Evolutionary conservation across 768 basidiomycete species (phyloP).

Genomic region (Exidia glandulosa): DNA sequence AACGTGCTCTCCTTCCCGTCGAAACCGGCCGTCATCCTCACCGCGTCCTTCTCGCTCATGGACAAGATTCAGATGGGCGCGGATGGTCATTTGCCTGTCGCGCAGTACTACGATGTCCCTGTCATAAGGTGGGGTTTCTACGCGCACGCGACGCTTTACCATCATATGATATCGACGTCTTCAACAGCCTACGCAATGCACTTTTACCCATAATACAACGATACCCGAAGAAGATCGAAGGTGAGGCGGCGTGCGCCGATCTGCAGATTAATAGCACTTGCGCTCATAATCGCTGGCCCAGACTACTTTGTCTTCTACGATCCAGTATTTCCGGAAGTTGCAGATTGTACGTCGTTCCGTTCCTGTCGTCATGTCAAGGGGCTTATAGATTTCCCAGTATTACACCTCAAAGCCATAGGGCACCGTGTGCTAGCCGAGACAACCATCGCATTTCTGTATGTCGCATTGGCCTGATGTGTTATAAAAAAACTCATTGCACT

Average conservation of each 20-base stretch:
- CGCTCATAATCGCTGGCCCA: background rate
- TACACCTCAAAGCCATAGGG: background rate
- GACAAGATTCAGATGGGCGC: slow-evolving; percentile 1
- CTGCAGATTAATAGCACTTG: background rate
- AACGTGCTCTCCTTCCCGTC: background rate
- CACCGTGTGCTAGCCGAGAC: slow-evolving; percentile 1
- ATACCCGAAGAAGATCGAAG: background rate
- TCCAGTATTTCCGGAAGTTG: background rate
- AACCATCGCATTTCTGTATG: slow-evolving; percentile 1
- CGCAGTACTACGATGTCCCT: slow-evolving; percentile 4
- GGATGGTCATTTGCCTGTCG: slow-evolving; percentile 2
- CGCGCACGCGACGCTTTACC: background rate
- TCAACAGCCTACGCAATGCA: background rate
- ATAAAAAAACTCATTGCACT: background rate
- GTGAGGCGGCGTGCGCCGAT: background rate
- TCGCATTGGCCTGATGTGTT: background rate
- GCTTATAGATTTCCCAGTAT: background rate
- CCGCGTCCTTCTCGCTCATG: slow-evolving; percentile 2
- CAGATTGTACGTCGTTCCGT: background rate
- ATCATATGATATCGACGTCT: background rate
- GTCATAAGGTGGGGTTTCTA: background rate
- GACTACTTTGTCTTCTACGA: background rate
- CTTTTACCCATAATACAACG: slow-evolving; percentile 1
- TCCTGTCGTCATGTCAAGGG: background rate
- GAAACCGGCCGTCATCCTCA: slow-evolving; percentile 1